A percentile compares a stretch with the other conserved stretches of the same genome.
Evolutionary conservation across 305 asterid genomes (phyloP).

Genomic region (Ruellia speciosa): DNA sequence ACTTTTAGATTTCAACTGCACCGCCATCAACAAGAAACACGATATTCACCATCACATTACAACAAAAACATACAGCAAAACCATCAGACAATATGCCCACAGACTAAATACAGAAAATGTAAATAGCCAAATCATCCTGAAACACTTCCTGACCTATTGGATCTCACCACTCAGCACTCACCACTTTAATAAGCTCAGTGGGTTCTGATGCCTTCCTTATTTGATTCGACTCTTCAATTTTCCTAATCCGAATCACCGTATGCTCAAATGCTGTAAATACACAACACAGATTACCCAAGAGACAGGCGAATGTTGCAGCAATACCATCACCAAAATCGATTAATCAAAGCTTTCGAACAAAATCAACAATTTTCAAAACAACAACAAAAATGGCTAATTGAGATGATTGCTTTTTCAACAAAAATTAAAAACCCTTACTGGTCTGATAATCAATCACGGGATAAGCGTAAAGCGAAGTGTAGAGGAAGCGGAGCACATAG

Average conservation of each 20-base stretch:
- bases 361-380: not conserved
- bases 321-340: not conserved
- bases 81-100: not conserved
- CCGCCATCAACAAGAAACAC: slow-evolving; percentile 46
- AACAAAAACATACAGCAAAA: not conserved
- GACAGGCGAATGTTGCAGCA: not conserved
- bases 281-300: slow-evolving; percentile 7
- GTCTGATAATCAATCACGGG: slow-evolving; percentile 38
- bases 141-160: slow-evolving; percentile 14
- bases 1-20: slow-evolving; percentile 30
- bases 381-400: slow-evolving; percentile 19
- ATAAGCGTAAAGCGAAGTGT: slow-evolving; percentile 57
- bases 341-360: not conserved
- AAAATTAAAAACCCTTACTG: slow-evolving; percentile 28
- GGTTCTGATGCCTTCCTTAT: slow-evolving; percentile 72
- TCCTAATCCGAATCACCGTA: slow-evolving; percentile 61
- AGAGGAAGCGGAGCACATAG: slow-evolving; percentile 68
- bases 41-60: slow-evolving; percentile 19
- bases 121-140: not conserved
- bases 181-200: slow-evolving; percentile 61
- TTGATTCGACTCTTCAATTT: slow-evolving; percentile 74
- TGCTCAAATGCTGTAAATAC: slow-evolving; percentile 51
- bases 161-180: slow-evolving; percentile 31
- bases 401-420: not conserved
- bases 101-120: not conserved